Evolutionary conservation across 345 rosid genomes (phyloP).

Genomic region (Pseudoturritis turrita): DNA sequence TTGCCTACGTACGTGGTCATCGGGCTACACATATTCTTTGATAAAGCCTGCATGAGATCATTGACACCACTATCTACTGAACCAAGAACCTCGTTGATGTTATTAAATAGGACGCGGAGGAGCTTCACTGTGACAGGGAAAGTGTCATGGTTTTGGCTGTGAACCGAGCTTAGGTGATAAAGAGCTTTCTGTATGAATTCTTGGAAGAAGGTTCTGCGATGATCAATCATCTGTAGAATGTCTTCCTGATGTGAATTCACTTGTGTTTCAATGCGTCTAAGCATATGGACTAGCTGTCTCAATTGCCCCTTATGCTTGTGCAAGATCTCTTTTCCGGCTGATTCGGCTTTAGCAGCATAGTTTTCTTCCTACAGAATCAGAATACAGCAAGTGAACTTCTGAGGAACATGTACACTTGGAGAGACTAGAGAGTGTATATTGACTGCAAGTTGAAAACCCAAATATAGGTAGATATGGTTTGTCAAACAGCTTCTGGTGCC

Average conservation of each 20-base stretch:
- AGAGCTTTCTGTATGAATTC: conserved; percentile 41
- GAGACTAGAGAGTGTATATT: neutral
- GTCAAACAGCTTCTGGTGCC: neutral
- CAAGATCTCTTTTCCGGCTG: conserved; percentile 39
- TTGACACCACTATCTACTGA: conserved; percentile 50
- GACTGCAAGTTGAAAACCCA: neutral
- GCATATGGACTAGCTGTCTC: conserved; percentile 45
- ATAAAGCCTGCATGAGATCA: conserved; percentile 43
- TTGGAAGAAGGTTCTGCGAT: conserved; percentile 33
- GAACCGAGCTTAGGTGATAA: conserved; percentile 19
- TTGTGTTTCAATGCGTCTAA: conserved; percentile 43
- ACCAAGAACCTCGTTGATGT: conserved; percentile 34
- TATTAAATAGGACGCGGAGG: conserved; percentile 35
- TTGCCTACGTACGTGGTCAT: conserved; percentile 49
- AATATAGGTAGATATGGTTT: neutral
- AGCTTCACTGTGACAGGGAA: conserved; percentile 38
- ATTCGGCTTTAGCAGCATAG: conserved; percentile 34
- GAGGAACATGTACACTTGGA: neutral
- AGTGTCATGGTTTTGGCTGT: conserved; percentile 37
- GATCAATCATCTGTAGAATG: conserved; percentile 35
- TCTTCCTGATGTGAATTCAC: conserved; percentile 42
- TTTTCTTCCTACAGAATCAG: conserved; percentile 37
- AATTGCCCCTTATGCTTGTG: conserved; percentile 44
- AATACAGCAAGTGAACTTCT: neutral
- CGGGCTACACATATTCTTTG: conserved; percentile 48